phyloP scores from a whole-genome alignment of 371 early-diverging fungal species.

The Synchytrium microbalum region DNA sequence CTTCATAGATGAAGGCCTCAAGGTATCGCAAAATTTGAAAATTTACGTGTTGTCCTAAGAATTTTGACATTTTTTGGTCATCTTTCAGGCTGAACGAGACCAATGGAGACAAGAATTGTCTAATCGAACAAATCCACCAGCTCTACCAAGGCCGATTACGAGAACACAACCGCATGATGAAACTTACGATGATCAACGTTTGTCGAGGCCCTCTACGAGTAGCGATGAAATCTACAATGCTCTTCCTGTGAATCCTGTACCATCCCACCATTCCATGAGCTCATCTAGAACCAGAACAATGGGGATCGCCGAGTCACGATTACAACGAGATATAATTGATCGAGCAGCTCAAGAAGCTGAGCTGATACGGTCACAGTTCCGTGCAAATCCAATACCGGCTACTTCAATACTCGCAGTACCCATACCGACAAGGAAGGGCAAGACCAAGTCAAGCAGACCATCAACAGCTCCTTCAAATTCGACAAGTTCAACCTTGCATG shows the following conservation, averaged over 20 bases:
- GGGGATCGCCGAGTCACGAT: no score
- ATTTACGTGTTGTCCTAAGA: neutral
- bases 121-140: no score
- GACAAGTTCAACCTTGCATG: neutral
- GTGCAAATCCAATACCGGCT: neutral
- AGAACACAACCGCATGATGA: no score
- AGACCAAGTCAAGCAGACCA: neutral
- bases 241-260: neutral
- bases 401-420: neutral
- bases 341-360: neutral
- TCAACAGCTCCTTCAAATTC: neutral
- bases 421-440: neutral
- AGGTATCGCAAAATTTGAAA: no score
- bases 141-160: no score
- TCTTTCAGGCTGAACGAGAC: neutral
- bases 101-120: neutral
- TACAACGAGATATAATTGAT: neutral
- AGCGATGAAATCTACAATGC: neutral
- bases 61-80: neutral
- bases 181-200: no score
- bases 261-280: conserved; percentile 2
- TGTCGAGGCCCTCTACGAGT: no score
- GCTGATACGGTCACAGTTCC: neutral
- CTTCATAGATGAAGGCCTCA: neutral
- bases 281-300: no score